These are phyloP conservation scores for Apiotrichum akiyoshidainum DNA, from an alignment of 1,284 basidiomycete species.

Conservation along the genomic window DNA sequence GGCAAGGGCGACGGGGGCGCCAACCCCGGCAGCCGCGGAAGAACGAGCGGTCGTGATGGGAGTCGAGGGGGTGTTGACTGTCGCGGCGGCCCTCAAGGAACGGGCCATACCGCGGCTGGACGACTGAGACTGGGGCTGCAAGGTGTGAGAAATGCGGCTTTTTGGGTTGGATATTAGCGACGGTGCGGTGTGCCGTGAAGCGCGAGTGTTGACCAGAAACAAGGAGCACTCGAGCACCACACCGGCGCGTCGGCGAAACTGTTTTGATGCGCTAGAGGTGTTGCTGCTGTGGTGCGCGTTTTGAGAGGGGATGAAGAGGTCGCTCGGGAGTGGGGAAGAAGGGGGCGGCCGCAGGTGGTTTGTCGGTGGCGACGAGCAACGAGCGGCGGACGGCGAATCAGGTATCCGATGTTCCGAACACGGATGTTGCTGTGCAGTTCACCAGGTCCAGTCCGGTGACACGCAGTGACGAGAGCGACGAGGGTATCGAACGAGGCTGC, in stretches of 20 bases:
- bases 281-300: neutral
- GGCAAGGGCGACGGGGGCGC: conserved; percentile 1
- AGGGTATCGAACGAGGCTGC: too few relatives aligned
- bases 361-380: conserved; percentile 1
- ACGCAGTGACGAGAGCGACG: too few relatives aligned
- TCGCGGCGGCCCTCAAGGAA: conserved; percentile 20
- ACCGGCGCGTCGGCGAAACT: neutral
- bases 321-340: too few relatives aligned
- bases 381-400: neutral
- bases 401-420: conserved; percentile 1
- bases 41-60: conserved; percentile 9
- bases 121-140: neutral
- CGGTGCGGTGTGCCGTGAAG: neutral
- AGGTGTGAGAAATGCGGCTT: neutral
- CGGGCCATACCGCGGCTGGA: conserved; percentile 23
- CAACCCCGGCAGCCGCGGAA: conserved; percentile 7
- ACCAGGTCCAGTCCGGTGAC: too few relatives aligned
- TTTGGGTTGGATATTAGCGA: neutral
- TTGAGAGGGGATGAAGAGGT: neutral
- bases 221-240: conserved; percentile 4
- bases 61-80: conserved; percentile 8
- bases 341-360: neutral
- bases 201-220: neutral
- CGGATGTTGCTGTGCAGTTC: too few relatives aligned
- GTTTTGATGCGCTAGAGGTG: neutral